Conservation (phyloP, 2,329 filamentous ascomycete species). For the Fusarium lyarnte region DNA sequence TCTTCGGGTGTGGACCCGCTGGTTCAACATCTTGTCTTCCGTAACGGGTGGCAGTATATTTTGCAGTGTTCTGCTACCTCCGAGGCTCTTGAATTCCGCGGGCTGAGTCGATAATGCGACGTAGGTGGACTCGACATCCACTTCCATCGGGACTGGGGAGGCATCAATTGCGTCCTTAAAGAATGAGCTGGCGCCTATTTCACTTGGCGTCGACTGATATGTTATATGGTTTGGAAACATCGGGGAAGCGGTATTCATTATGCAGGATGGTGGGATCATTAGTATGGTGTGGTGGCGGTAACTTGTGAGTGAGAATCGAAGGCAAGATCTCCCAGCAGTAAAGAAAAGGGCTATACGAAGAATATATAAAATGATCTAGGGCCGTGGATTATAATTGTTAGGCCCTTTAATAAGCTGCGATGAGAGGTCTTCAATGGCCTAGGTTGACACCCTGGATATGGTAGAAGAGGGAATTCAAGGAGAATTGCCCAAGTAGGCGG, state of each 20-base stretch:
- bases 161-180: neutral
- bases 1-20: neutral
- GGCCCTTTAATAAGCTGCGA: neutral
- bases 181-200: neutral
- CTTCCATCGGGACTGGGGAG: neutral
- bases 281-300: neutral
- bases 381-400: neutral
- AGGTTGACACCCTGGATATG: neutral
- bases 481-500: neutral
- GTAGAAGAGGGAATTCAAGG: neutral
- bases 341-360: neutral
- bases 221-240: neutral
- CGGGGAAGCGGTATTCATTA: neutral
- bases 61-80: neutral
- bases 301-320: neutral
- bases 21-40: neutral
- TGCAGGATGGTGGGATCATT: neutral
- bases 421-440: neutral
- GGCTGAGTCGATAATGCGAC: neutral
- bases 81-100: neutral
- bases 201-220: neutral
- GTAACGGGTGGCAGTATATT: neutral
- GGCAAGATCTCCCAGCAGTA: neutral
- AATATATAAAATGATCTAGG: neutral
- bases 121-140: neutral